Evolutionary conservation across 2,329 filamentous ascomycete genomes (phyloP), one percentile per base, ranked within the genome.

Genomic region (Alternaria dauci): DNA sequence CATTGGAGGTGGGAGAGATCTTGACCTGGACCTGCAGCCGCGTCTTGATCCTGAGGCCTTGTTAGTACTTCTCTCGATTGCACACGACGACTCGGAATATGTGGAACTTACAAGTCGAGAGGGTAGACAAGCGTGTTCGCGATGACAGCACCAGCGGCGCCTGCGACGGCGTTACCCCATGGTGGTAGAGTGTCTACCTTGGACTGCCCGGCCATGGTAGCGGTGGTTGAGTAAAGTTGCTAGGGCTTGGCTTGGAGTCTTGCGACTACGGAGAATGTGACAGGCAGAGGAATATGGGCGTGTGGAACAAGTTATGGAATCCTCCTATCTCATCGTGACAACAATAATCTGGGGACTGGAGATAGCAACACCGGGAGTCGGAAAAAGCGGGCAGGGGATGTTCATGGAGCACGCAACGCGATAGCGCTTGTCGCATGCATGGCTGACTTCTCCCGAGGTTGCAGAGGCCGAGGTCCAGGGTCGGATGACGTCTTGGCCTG

Each of bases 61-160:
- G 26, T 72, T 44, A 72, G 62, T 38, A 28, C 46, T 20, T 23
- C 44, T n/a, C 23, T 34, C 23, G 8, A 14, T 36, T 28, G 25
- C 28, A 16, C 14, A 41, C 8, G n/a, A 41, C n/a, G 55, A 42
- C 25, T 52, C 36, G 23, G 36, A 36, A 38, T 20, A 41, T 50
- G 23, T 38, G 28, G 44, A 25, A 63, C 91, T 83, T 84, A 97
- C 94, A 99, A 94, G 81, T 99, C 95, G 62, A 99, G 85, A 47
- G 95, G 95, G 80, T 99, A 99, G 59, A 98, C 94, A 65, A 97
- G 82, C 44, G 94, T 91, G 83, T 99, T 99, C 59, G 95, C 95
- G 61, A 99, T 85, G 38, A 98, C 93, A 47, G 95, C 95, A 63
- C 95, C 95, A 20, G 92, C 92, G 53, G 95, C 93, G 73, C 95